Base-by-base conservation (phyloP, 176 grass and related monocot genomes). In the Bonia amplexicaulis region DNA sequence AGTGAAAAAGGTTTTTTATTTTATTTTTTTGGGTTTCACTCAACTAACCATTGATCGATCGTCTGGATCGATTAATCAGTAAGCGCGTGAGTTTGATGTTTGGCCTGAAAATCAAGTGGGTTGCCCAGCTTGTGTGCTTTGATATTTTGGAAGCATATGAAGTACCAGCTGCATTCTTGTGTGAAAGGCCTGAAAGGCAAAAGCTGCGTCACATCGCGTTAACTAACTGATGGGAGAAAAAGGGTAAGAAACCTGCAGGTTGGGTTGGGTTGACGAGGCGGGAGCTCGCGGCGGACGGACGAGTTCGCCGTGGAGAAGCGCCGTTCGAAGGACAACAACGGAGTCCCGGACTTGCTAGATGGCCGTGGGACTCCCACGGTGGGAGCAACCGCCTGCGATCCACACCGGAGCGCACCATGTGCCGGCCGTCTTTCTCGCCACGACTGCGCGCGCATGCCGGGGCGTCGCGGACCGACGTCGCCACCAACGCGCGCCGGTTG, bases 31-130 rank as follows among this genome's bases (percentile, higher is more conserved):
- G 55, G 42, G 71, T 83, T 69, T 71, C 65, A 76, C 13, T 71
- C 42, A 3, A 42, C 71, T 90, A 86, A 90, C 79, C 84, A 73
- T 82, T 74, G 58, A 39, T 73, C 64, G 13, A 46, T 47, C 55
- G 37, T 27, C 54, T 81, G 26, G 62, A 73, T 62, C 82, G 66
- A 74, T 63, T 86, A 40, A 66, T 61, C 67, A 79, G 74, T 25
- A 55, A 44, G 42, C 23, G 16, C 23, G 7, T 83, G 48, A 22
- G 29, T 31, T 58, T 72, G 44, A 42, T 82, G 46, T 72, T 82
- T 71, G 82, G 35, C 66, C 52, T 84, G 57, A 63, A 23, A 19
- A 73, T 64, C 4, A 58, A 57, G 33, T 33, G 47, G 63, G 45
- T 27, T 74, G 19, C 7, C 29, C 27, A 3, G 8, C 35, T 25